These are phyloP conservation scores for Herpomyces periplanetae DNA, from an alignment of 2,329 filamentous ascomycete genomes.

Conservation along the genomic window DNA sequence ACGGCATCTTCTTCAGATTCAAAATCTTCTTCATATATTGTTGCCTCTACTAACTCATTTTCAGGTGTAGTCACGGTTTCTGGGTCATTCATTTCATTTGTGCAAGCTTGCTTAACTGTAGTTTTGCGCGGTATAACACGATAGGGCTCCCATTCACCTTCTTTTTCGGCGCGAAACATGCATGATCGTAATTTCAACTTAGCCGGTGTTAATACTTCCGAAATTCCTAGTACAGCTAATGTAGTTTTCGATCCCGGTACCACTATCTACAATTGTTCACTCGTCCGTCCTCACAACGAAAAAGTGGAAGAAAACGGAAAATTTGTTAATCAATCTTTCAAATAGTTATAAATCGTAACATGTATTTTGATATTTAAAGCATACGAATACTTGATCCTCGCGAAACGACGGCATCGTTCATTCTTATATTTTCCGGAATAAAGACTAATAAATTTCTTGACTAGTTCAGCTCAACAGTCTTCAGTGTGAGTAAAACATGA, in stretches of 20 bases:
- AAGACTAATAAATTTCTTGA: too few relatives aligned
- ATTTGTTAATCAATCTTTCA: too few relatives aligned
- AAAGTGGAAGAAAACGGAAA: too few relatives aligned
- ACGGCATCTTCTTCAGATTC: constrained; percentile 59
- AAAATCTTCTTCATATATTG: constrained; percentile 50
- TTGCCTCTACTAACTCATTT: constrained; percentile 15
- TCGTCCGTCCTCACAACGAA: too few relatives aligned
- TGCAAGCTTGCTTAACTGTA: constrained; percentile 4
- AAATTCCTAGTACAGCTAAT: constrained; percentile 56
- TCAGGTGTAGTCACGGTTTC: constrained; percentile 9
- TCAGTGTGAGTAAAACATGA: too few relatives aligned
- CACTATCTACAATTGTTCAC: constrained; percentile 22
- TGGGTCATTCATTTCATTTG: constrained; percentile 5
- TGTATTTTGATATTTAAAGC: too few relatives aligned
- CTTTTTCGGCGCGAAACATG: constrained; percentile 50
- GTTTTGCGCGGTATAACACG: constrained; percentile 15
- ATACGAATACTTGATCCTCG: too few relatives aligned
- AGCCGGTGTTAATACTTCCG: constrained; percentile 68
- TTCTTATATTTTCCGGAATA: too few relatives aligned
- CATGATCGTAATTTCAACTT: constrained; percentile 49
- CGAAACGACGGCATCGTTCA: too few relatives aligned
- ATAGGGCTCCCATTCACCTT: constrained; percentile 41
- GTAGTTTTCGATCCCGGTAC: constrained; percentile 58
- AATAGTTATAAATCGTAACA: too few relatives aligned
- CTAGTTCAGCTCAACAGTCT: too few relatives aligned